phyloP scores from a whole-genome alignment of 208 protist genomes.

The Balamuthia mandrillaris region DNA sequence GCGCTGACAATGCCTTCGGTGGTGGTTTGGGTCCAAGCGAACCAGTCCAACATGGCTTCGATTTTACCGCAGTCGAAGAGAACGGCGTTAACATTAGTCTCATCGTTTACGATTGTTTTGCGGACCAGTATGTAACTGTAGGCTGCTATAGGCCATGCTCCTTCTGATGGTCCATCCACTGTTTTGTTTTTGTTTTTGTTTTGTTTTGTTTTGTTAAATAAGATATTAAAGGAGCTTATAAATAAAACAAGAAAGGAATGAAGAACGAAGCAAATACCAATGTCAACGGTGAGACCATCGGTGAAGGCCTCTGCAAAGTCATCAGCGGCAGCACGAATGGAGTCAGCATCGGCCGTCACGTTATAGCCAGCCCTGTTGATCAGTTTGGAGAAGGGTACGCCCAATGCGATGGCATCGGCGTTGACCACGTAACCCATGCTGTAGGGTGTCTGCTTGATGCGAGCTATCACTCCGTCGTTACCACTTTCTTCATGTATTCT shows the following conservation, averaged over 20 bases:
- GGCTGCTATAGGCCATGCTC: conserved; percentile 25
- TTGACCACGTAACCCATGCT: not conserved
- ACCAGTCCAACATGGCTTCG: not conserved
- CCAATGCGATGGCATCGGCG: not conserved
- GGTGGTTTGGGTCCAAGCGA: conserved; percentile 19
- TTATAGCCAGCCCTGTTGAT: not conserved
- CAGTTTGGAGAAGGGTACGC: not conserved
- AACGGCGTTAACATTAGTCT: not conserved
- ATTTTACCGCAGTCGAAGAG: not conserved
- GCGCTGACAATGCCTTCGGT: not conserved
- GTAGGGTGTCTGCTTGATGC: not conserved
- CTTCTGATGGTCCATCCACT: not conserved
- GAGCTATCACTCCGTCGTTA: not conserved
- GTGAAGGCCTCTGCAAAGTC: not conserved
- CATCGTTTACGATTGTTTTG: not conserved
- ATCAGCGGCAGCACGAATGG: not conserved
- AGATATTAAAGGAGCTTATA: too few relatives aligned
- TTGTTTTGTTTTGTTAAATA: too few relatives aligned
- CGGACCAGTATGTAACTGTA: conserved; percentile 17
- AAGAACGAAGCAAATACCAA: too few relatives aligned
- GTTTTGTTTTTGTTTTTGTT: too few relatives aligned
- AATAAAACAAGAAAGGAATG: too few relatives aligned
- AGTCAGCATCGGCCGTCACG: not conserved
- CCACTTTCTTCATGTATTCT: not conserved
- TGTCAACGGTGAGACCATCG: not conserved